Evolutionary conservation across 1,139 yeast genomes (phyloP).

Genomic region (Geotrichum cucujoidarum): DNA sequence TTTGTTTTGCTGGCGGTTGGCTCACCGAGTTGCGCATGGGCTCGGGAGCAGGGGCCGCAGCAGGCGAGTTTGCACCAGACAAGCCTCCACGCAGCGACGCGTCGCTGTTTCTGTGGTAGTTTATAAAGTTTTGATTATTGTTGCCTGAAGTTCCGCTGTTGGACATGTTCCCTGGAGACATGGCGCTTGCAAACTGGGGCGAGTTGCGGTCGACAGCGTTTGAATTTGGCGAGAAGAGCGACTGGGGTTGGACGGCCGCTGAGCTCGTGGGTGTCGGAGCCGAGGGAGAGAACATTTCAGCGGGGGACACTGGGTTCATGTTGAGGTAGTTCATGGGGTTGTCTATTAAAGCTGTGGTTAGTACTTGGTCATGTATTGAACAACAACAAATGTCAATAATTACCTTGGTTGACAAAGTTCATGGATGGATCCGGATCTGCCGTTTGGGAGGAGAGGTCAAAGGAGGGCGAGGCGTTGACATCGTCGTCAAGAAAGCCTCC

Average conservation of each 20-base stretch:
- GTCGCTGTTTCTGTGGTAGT: neutral
- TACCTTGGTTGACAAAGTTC: neutral
- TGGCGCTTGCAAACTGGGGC: constrained; percentile 4
- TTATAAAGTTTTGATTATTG: neutral
- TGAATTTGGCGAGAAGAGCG: constrained; percentile 15
- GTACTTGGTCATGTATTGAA: neutral
- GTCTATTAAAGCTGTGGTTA: neutral
- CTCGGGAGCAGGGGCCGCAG: neutral
- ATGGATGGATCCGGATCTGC: constrained; percentile 7
- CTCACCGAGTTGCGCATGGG: neutral
- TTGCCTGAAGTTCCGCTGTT: neutral
- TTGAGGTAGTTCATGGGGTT: constrained; percentile 9
- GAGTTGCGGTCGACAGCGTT: constrained; percentile 3
- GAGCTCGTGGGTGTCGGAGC: constrained; percentile 5
- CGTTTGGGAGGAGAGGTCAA: neutral
- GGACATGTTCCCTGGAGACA: constrained; percentile 1
- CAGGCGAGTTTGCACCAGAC: neutral
- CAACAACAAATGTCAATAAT: neutral
- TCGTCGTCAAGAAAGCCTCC: constrained; percentile 4
- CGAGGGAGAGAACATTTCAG: constrained; percentile 8
- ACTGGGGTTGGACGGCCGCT: constrained; percentile 11
- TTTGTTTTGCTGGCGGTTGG: neutral
- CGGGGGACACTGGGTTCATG: constrained; percentile 2
- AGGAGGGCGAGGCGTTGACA: neutral
- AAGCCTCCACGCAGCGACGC: neutral